Evolutionary conservation across 257 asterid genomes (phyloP).

Genomic region (Solanum dulcamara): DNA sequence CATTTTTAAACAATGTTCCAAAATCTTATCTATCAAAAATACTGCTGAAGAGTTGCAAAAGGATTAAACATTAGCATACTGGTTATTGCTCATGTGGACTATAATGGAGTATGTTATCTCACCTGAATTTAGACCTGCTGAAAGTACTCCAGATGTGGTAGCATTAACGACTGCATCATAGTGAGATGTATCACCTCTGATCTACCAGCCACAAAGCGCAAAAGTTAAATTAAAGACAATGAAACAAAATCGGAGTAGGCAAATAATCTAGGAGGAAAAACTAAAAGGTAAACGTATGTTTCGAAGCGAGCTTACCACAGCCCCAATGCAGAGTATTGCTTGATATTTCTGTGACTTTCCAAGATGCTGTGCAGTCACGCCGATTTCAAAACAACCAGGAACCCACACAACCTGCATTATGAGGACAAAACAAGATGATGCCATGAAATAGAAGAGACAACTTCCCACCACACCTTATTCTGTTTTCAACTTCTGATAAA

Average conservation of each 20-base stretch:
- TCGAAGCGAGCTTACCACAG: conserved; percentile 60
- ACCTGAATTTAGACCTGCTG: conserved; percentile 87
- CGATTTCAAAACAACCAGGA: conserved; percentile 92
- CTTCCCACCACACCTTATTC: neutral
- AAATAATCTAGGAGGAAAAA: neutral
- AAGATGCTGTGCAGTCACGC: conserved; percentile 71
- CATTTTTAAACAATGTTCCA: neutral
- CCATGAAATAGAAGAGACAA: neutral
- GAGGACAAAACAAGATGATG: neutral
- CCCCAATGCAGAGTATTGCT: conserved; percentile 85
- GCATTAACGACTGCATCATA: conserved; percentile 98
- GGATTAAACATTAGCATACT: neutral
- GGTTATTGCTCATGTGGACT: neutral
- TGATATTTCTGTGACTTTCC: conserved; percentile 76
- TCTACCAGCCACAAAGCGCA: conserved; percentile 29
- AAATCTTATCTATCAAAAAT: neutral
- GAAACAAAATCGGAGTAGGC: neutral
- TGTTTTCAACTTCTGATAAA: neutral
- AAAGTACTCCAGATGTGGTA: conserved; percentile 86
- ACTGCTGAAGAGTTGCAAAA: neutral
- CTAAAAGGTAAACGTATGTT: neutral
- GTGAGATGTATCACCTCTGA: conserved; percentile 91
- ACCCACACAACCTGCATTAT: conserved; percentile 79
- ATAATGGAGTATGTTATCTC: neutral
- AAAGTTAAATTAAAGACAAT: neutral